These are phyloP conservation scores for Jamesozyma hellenica DNA, from an alignment of 805 yeast genomes.

Conservation along the genomic window DNA sequence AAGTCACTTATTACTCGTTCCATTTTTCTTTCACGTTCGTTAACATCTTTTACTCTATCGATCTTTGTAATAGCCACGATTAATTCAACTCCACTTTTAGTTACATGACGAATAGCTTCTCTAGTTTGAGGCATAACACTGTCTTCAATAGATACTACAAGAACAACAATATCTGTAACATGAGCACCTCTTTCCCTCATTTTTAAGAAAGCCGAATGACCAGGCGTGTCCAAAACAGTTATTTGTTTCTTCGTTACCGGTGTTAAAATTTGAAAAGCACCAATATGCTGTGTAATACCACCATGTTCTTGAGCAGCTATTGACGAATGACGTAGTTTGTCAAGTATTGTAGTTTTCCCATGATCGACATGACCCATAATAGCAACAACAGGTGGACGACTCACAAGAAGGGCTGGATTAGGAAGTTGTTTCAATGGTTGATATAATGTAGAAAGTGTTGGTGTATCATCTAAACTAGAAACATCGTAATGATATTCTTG, in stretches of 20 bases:
- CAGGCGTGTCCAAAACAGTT: conserved; percentile 94
- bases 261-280: conserved; percentile 85
- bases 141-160: conserved; percentile 96
- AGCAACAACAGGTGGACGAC: conserved; percentile 89
- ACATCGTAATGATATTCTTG: conserved; percentile 78
- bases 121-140: conserved; percentile 95
- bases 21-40: conserved; percentile 46
- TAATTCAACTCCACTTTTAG: conserved; percentile 39
- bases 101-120: conserved; percentile 91
- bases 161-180: conserved; percentile 80
- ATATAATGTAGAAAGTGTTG: conserved; percentile 48
- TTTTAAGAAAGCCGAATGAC: conserved; percentile 92
- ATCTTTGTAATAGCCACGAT: conserved; percentile 91
- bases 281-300: conserved; percentile 96
- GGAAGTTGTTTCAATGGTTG: conserved; percentile 49
- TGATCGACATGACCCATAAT: conserved; percentile 99
- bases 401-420: conserved; percentile 40
- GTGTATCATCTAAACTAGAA: conserved; percentile 17
- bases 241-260: conserved; percentile 64
- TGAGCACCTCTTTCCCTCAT: conserved; percentile 96
- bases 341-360: conserved; percentile 92
- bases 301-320: conserved; percentile 83
- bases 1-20: conserved; percentile 72
- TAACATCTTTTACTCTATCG: conserved; percentile 45
- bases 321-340: conserved; percentile 72